A percentile compares a stretch with the other conserved stretches of the same genome.
phyloP scores from a whole-genome alignment of 257 asterid species.

The Scutellaria galericulata region DNA sequence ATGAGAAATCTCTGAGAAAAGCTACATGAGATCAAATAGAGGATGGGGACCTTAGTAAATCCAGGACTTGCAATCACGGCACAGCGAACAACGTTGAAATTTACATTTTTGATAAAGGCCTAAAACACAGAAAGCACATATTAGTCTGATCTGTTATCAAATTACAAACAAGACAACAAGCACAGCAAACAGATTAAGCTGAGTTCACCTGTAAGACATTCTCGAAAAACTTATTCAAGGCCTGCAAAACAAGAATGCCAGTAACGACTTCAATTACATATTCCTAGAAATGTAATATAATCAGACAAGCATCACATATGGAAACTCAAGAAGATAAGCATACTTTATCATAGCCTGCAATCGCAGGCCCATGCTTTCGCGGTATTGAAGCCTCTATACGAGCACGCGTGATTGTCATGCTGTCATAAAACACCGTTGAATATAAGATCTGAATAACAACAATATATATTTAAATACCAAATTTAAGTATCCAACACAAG shows the following conservation, averaged over 20 bases:
- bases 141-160: constrained; percentile 18
- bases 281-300: background rate
- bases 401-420: constrained; percentile 80
- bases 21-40: constrained; percentile 26
- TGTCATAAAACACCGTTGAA: constrained; percentile 46
- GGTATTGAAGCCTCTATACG: constrained; percentile 95
- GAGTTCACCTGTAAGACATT: constrained; percentile 70
- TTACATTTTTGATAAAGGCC: constrained; percentile 86
- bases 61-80: constrained; percentile 99
- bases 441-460: constrained; percentile 19
- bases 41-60: constrained; percentile 85
- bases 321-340: constrained; percentile 29
- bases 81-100: constrained; percentile 89
- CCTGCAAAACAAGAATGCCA: constrained; percentile 56
- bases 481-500: background rate
- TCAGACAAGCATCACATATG: background rate
- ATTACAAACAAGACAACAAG: constrained; percentile 17
- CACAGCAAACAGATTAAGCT: constrained; percentile 16
- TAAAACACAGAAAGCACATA: constrained; percentile 43
- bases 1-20: constrained; percentile 17
- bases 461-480: background rate
- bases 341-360: constrained; percentile 96
- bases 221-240: constrained; percentile 84
- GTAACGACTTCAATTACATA: constrained; percentile 18
- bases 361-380: constrained; percentile 94